Percentiles rank a stretch among this genome's conserved stretches.
These are phyloP conservation scores for Coemansia sp. DNA, from an alignment of 192 early-diverging fungal species.

Conservation along the genomic window DNA sequence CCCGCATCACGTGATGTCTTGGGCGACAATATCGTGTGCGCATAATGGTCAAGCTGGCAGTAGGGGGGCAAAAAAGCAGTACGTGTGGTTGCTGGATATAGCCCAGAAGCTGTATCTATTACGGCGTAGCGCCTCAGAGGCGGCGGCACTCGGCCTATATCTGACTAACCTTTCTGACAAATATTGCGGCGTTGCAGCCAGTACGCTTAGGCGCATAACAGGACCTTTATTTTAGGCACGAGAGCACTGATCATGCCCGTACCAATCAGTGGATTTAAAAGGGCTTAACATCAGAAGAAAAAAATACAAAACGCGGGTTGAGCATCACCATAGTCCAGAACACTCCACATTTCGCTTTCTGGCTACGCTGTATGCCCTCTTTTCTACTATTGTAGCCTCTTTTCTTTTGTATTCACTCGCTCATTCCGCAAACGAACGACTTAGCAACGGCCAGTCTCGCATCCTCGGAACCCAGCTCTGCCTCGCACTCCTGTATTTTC, in stretches of 20 bases:
- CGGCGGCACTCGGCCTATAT: too few species aligned
- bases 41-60: neutral
- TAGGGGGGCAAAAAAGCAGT: neutral
- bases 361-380: neutral
- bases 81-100: neutral
- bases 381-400: neutral
- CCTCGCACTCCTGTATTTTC: neutral
- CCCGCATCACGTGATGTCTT: constrained; percentile 5
- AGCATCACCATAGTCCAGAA: neutral
- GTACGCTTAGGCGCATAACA: neutral
- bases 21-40: neutral
- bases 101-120: neutral
- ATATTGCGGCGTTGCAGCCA: neutral
- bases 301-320: neutral
- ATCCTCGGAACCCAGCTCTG: neutral
- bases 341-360: neutral
- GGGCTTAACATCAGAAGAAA: neutral
- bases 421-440: neutral
- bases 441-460: neutral
- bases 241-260: neutral
- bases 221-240: neutral
- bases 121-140: neutral
- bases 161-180: too few species aligned
- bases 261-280: neutral
- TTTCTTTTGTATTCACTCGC: neutral